A percentile compares a stretch with the other conserved stretches of the same genome.
Evolutionary conservation across 2,329 filamentous ascomycete genomes (phyloP).

Genomic region (Venturia oleaginea): DNA sequence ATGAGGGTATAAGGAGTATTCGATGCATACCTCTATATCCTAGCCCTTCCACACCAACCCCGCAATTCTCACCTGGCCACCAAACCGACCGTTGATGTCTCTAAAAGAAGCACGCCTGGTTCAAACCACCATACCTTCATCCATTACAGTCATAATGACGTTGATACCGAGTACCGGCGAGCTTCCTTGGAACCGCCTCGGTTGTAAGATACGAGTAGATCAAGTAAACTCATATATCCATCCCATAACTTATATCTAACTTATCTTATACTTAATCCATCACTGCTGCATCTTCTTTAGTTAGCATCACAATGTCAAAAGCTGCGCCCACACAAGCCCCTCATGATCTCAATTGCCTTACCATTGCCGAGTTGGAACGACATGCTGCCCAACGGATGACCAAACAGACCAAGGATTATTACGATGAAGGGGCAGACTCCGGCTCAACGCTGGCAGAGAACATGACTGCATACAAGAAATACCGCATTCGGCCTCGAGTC

Average conservation of each 20-base stretch:
- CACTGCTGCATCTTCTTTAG: background rate
- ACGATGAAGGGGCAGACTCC: conserved; percentile 19
- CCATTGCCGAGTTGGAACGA: conserved; percentile 21
- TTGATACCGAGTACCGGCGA: background rate
- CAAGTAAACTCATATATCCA: background rate
- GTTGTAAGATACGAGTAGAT: background rate
- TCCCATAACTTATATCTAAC: background rate
- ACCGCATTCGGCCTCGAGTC: conserved; percentile 27
- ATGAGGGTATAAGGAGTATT: no score
- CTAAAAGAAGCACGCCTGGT: background rate
- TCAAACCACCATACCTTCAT: background rate
- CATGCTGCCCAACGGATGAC: conserved; percentile 24
- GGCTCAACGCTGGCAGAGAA: conserved; percentile 22
- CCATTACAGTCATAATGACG: background rate
- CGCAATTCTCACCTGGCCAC: background rate
- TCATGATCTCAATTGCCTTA: conserved; percentile 22
- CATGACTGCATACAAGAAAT: conserved; percentile 23
- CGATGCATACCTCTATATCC: no score
- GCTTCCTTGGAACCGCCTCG: background rate
- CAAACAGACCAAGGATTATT: conserved; percentile 18
- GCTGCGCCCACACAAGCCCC: background rate
- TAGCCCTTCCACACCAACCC: background rate
- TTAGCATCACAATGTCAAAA: background rate
- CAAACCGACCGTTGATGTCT: background rate
- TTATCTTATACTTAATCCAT: background rate